Evolutionary conservation across 2,329 filamentous ascomycete species (phyloP).

Genomic region (Thyridium curvatum): DNA sequence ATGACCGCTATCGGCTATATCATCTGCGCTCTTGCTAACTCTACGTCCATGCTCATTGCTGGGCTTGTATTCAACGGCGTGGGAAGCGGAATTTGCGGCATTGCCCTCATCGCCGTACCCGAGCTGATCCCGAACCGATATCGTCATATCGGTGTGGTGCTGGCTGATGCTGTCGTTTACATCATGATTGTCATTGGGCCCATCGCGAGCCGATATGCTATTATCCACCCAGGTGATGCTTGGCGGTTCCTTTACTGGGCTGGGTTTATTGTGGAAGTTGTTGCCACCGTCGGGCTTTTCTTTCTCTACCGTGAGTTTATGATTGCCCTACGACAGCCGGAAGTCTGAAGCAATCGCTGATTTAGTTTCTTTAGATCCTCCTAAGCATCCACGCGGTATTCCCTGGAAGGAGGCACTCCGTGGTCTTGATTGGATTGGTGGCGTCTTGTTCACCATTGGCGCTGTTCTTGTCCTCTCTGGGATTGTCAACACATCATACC

Average conservation of each 20-base stretch:
- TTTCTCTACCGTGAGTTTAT: constrained; percentile 20
- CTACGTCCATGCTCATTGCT: constrained; percentile 27
- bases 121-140: constrained; percentile 41
- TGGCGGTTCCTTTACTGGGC: constrained; percentile 40
- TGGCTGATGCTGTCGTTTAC: constrained; percentile 33
- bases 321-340: too few species aligned
- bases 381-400: constrained; percentile 22
- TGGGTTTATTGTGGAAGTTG: constrained; percentile 31
- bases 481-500: constrained; percentile 28
- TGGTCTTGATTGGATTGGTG: constrained; percentile 29
- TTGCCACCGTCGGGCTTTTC: constrained; percentile 34
- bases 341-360: too few species aligned
- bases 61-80: constrained; percentile 33
- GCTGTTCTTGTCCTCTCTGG: constrained; percentile 28
- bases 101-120: constrained; percentile 36
- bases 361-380: too few species aligned
- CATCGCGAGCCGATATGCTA: constrained; percentile 33
- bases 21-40: constrained; percentile 28
- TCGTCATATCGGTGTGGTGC: constrained; percentile 33
- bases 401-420: constrained; percentile 21
- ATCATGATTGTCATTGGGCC: constrained; percentile 37
- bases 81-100: constrained; percentile 32
- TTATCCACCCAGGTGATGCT: constrained; percentile 18
- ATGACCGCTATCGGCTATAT: constrained; percentile 27
- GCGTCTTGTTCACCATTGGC: constrained; percentile 25